phyloP scores from a whole-genome alignment of 2,329 filamentous ascomycete species.

The Lachnellula suecica region DNA sequence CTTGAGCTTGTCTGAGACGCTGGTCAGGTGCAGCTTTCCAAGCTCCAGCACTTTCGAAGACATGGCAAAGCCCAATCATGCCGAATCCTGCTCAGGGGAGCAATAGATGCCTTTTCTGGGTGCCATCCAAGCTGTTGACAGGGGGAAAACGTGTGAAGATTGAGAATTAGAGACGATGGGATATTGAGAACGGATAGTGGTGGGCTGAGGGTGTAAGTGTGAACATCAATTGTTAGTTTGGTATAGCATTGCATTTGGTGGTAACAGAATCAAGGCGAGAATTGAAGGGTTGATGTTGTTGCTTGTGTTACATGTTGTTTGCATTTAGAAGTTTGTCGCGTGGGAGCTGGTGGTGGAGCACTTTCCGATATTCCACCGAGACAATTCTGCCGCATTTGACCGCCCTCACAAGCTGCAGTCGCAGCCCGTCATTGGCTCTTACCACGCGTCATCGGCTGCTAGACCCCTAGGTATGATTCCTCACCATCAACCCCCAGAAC shows the following conservation, averaged over 20 bases:
- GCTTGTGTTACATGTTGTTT: background rate
- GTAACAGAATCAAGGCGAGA: background rate
- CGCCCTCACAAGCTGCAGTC: background rate
- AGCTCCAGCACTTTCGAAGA: slow-evolving; percentile 14
- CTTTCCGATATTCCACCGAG: slow-evolving; percentile 1
- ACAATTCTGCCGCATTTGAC: background rate
- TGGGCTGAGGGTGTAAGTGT: background rate
- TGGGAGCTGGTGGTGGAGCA: background rate
- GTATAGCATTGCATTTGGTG: background rate
- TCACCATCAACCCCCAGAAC: too few relatives aligned
- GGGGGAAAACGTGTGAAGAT: background rate
- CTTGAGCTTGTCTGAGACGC: slow-evolving; percentile 11
- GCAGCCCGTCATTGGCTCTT: background rate
- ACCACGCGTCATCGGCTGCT: too few relatives aligned
- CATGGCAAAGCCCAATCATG: slow-evolving; percentile 18
- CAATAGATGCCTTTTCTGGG: background rate
- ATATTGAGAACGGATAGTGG: background rate
- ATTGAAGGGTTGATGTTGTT: background rate
- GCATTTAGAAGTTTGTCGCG: background rate
- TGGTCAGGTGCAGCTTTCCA: slow-evolving; percentile 15
- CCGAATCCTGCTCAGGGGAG: too few relatives aligned
- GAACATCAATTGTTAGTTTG: background rate
- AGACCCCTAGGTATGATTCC: too few relatives aligned
- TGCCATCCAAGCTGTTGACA: background rate
- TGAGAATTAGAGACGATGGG: background rate